phyloP scores from a whole-genome alignment of 257 asterid species.

The Ajuga chamaepitys region DNA sequence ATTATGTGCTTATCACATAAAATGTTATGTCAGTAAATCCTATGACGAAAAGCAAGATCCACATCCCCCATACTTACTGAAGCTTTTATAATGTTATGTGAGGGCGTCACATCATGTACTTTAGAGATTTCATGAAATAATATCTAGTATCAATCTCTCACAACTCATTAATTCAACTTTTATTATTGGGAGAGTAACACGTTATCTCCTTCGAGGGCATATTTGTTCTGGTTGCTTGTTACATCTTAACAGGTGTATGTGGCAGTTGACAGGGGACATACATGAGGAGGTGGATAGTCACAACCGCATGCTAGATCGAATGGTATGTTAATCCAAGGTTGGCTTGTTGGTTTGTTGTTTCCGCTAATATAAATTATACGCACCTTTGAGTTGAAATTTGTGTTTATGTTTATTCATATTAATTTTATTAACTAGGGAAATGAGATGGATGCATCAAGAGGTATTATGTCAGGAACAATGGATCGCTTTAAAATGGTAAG shows the following conservation, averaged over 20 bases:
- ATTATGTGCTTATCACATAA: background rate
- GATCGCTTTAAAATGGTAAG: slow-evolving; percentile 85
- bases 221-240: background rate
- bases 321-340: slow-evolving; percentile 43
- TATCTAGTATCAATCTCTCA: background rate
- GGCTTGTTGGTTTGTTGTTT: slow-evolving; percentile 18
- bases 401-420: slow-evolving; percentile 3
- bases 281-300: slow-evolving; percentile 95
- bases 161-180: background rate
- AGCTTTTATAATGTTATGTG: background rate
- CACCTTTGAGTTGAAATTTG: background rate
- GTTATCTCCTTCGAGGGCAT: background rate
- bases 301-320: slow-evolving; percentile 68
- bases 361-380: background rate
- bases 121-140: background rate
- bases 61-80: background rate
- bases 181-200: background rate
- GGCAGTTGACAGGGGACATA: slow-evolving; percentile 88
- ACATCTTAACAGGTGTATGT: slow-evolving; percentile 5
- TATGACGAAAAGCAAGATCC: background rate
- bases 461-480: slow-evolving; percentile 85
- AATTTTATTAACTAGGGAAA: slow-evolving; percentile 49
- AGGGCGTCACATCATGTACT: background rate
- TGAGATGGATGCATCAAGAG: slow-evolving; percentile 91
- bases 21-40: no score